phyloP scores from a whole-genome alignment of 23 red algal genomes.

The Chondrus crispus region DNA sequence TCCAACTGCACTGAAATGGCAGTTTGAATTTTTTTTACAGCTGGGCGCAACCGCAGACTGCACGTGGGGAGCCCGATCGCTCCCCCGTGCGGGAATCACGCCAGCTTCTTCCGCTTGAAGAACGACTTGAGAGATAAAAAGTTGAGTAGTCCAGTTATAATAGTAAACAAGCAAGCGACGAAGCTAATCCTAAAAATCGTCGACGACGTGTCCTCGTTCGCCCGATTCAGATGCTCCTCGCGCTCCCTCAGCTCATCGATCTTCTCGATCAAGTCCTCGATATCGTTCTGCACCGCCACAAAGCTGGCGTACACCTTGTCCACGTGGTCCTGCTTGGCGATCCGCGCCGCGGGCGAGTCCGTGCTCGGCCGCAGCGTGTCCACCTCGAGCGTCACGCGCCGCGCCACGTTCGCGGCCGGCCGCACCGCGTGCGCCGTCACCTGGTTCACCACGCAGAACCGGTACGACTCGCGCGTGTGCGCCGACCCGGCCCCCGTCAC shows the following conservation, averaged over 20 bases:
- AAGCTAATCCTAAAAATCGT: conserved; percentile 39
- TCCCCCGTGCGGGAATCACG: too few relatives aligned
- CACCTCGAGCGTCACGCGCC: neutral
- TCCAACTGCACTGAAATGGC: too few relatives aligned
- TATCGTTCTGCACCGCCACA: neutral
- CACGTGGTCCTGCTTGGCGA: conserved; percentile 44
- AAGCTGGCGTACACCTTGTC: conserved; percentile 46
- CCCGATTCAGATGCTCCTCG: conserved; percentile 19
- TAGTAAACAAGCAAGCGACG: conserved; percentile 39
- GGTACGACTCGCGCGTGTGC: conserved; percentile 35
- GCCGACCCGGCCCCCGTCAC: neutral
- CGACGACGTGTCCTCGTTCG: conserved; percentile 24
- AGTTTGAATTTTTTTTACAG: too few relatives aligned
- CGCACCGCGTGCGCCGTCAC: neutral
- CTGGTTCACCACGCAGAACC: conserved; percentile 71
- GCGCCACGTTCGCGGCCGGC: neutral
- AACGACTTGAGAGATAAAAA: conserved; percentile 61
- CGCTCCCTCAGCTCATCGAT: conserved; percentile 42
- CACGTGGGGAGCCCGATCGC: too few relatives aligned
- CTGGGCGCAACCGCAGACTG: too few relatives aligned
- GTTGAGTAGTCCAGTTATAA: conserved; percentile 37
- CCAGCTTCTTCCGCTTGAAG: conserved; percentile 64
- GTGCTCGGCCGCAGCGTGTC: neutral
- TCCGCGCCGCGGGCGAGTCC: conserved; percentile 1
- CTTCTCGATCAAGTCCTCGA: conserved; percentile 52